A percentile compares a stretch with the other conserved stretches of the same genome.
These are phyloP conservation scores for Centrapalus pauciflorus DNA, from an alignment of 129 eudicot genomes.

Conservation along the genomic window DNA sequence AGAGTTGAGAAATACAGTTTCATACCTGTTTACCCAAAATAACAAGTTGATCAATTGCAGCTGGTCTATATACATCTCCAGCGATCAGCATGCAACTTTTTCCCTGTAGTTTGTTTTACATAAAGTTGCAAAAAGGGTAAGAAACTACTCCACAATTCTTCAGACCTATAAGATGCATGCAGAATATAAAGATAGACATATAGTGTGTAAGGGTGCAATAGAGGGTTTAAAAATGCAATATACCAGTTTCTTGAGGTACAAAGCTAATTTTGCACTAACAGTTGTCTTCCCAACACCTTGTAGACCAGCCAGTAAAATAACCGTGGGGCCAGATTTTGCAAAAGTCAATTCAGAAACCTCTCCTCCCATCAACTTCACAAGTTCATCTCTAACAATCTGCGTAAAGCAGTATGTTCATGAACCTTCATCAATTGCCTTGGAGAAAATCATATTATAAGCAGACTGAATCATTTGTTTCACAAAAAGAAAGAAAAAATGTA, in stretches of 20 bases:
- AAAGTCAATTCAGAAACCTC: constrained; percentile 83
- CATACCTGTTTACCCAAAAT: constrained; percentile 87
- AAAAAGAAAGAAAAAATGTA: constrained; percentile 20
- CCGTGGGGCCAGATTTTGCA: constrained; percentile 80
- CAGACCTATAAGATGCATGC: background rate
- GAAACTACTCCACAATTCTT: constrained; percentile 4
- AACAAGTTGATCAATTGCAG: constrained; percentile 95
- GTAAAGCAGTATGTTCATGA: background rate
- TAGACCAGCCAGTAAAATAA: constrained; percentile 85
- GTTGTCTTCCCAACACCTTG: constrained; percentile 99
- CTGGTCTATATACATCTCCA: constrained; percentile 98
- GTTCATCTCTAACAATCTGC: constrained; percentile 91
- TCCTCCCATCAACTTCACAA: constrained; percentile 95
- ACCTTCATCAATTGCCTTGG: background rate
- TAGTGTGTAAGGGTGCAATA: background rate
- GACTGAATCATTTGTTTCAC: background rate
- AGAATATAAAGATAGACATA: background rate
- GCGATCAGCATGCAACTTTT: constrained; percentile 99
- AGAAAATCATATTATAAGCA: background rate
- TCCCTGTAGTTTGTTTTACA: constrained; percentile 46
- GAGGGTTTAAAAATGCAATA: background rate
- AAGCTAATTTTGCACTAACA: constrained; percentile 86
- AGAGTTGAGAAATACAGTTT: too few species aligned
- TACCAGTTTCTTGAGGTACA: constrained; percentile 91
- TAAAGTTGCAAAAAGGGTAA: constrained; percentile 9